phyloP scores from a whole-genome alignment of 2,329 filamentous ascomycete genomes.

The Nannizzia gypsea region DNA sequence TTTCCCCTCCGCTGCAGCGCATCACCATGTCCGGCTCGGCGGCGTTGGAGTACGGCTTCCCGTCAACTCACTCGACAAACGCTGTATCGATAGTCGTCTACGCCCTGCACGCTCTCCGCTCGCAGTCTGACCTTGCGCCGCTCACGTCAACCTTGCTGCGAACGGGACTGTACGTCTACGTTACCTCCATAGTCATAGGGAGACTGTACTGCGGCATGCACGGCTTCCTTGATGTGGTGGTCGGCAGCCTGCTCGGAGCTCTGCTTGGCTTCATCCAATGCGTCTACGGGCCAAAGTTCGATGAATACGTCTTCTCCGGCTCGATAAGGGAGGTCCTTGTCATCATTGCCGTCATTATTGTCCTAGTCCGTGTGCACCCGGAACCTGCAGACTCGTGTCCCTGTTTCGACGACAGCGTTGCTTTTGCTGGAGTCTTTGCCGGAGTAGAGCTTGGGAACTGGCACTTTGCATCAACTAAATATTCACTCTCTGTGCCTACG shows the following conservation, averaged over 20 bases:
- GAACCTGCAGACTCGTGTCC: slow-evolving; percentile 95
- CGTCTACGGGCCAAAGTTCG: slow-evolving; percentile 47
- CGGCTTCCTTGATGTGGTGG: slow-evolving; percentile 79
- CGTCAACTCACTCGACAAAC: slow-evolving; percentile 93
- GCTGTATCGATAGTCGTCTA: slow-evolving; percentile 90
- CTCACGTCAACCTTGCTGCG: slow-evolving; percentile 53
- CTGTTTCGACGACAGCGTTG: slow-evolving; percentile 91
- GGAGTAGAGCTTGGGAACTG: slow-evolving; percentile 73
- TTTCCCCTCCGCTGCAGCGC: slow-evolving; percentile 81
- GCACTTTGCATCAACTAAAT: slow-evolving; percentile 57
- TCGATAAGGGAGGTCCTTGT: slow-evolving; percentile 53
- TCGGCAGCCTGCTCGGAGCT: slow-evolving; percentile 68
- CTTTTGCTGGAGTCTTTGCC: slow-evolving; percentile 82
- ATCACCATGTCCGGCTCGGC: slow-evolving; percentile 86
- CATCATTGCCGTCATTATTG: slow-evolving; percentile 54
- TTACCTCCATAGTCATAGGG: slow-evolving; percentile 76
- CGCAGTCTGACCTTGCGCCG: slow-evolving; percentile 49
- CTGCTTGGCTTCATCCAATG: slow-evolving; percentile 47
- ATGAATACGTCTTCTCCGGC: slow-evolving; percentile 57
- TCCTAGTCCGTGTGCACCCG: slow-evolving; percentile 77
- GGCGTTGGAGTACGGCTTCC: slow-evolving; percentile 92
- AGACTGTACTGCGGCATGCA: slow-evolving; percentile 98
- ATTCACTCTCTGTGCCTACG: slow-evolving; percentile 42
- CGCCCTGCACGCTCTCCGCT: slow-evolving; percentile 57
- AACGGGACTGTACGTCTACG: slow-evolving; percentile 67